A percentile compares a stretch with the other conserved stretches of the same genome.
phyloP scores from a whole-genome alignment of 169 alveolate species.

The Toxoplasma gondii region DNA sequence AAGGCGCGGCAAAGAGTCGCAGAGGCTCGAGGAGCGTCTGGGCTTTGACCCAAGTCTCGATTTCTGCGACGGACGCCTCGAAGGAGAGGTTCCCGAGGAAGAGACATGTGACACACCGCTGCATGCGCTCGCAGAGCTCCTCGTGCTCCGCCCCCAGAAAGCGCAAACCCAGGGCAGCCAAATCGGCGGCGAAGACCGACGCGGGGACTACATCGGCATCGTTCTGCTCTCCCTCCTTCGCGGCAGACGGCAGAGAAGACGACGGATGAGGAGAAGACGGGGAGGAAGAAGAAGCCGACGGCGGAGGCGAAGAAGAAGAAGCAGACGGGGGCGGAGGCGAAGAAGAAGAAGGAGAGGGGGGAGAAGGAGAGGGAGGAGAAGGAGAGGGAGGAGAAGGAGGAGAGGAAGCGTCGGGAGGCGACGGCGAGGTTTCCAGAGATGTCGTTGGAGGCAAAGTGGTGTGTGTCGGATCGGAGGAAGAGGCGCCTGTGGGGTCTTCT shows the following conservation, averaged over 20 bases:
- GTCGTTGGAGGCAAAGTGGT: neutral
- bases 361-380: too few relatives aligned
- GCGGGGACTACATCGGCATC: neutral
- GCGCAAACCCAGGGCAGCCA: neutral
- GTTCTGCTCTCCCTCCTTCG: neutral
- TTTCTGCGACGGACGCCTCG: neutral
- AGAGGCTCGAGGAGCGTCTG: neutral
- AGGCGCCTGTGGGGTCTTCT: neutral
- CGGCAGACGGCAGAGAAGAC: neutral
- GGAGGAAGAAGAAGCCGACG: neutral
- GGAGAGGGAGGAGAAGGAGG: neutral
- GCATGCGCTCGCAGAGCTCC: slow-evolving; percentile 25
- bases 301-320: neutral
- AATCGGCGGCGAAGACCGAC: neutral
- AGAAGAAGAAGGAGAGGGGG: too few relatives aligned
- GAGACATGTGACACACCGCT: neutral
- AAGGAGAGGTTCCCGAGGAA: neutral
- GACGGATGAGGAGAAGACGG: neutral
- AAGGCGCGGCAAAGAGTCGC: neutral
- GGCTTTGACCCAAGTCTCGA: neutral
- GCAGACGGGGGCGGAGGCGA: too few relatives aligned
- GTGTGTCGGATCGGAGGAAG: neutral
- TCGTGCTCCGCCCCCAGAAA: slow-evolving; percentile 4
- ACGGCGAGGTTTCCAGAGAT: too few relatives aligned
- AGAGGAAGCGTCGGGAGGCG: neutral